Percentiles rank a stretch among this genome's conserved stretches.
phyloP scores from a whole-genome alignment of 805 yeast species.

The Wickerhamomyces queroliae region DNA sequence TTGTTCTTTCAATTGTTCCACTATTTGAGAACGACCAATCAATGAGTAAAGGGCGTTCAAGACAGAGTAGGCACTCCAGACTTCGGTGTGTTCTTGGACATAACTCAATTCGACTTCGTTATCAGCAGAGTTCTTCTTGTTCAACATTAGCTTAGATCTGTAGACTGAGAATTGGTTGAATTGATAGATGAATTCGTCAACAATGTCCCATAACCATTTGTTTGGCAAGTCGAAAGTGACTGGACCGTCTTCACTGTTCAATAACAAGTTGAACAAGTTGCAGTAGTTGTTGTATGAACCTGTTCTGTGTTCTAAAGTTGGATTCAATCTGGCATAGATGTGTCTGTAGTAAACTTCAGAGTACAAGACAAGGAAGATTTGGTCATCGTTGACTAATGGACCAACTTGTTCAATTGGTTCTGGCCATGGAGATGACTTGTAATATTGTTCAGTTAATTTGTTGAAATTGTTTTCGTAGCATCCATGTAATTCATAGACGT shows the following conservation, averaged over 20 bases:
- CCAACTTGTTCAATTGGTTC: constrained; percentile 36
- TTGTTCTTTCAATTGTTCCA: constrained; percentile 32
- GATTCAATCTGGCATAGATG: constrained; percentile 37
- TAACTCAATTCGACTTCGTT: constrained; percentile 29
- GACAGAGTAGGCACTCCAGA: constrained; percentile 42
- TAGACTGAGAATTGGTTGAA: constrained; percentile 38
- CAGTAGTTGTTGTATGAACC: constrained; percentile 45
- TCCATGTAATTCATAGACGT: constrained; percentile 35
- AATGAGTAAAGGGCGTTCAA: constrained; percentile 43
- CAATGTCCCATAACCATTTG: constrained; percentile 47
- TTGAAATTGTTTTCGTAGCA: constrained; percentile 41
- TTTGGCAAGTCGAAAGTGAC: constrained; percentile 39
- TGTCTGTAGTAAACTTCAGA: constrained; percentile 47
- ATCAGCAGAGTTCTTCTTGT: constrained; percentile 22
- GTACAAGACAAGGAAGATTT: constrained; percentile 38
- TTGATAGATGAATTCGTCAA: constrained; percentile 48
- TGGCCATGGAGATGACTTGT: constrained; percentile 39
- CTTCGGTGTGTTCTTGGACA: constrained; percentile 32
- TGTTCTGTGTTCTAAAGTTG: constrained; percentile 38
- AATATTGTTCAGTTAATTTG: constrained; percentile 39
- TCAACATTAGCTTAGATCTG: constrained; percentile 30
- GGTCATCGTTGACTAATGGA: constrained; percentile 38
- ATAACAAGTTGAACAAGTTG: constrained; percentile 37
- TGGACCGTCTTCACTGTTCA: constrained; percentile 37
- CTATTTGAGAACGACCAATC: constrained; percentile 33